These are phyloP conservation scores for Volutella citrinella DNA, from an alignment of 2,329 filamentous ascomycete genomes.

Conservation along the genomic window DNA sequence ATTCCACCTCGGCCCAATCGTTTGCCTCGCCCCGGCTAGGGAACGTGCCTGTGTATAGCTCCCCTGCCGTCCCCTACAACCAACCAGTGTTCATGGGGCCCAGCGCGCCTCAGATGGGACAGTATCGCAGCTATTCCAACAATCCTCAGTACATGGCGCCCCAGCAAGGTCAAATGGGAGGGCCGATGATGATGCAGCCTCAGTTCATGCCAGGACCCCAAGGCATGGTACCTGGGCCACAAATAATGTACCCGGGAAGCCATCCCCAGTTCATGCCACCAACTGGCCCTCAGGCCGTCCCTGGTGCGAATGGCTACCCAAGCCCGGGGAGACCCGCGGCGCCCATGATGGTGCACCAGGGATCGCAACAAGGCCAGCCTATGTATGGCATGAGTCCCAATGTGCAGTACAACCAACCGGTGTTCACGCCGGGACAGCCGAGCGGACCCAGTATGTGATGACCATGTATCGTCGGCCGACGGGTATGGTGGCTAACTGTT, in stretches of 20 bases:
- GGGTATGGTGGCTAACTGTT: slow-evolving; percentile 36
- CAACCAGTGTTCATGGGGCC: slow-evolving; percentile 72
- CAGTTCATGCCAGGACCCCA: slow-evolving; percentile 74
- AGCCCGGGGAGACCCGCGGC: slow-evolving; percentile 78
- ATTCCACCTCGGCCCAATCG: slow-evolving; percentile 76
- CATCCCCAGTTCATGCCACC: slow-evolving; percentile 64
- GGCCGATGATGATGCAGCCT: slow-evolving; percentile 79
- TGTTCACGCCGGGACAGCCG: slow-evolving; percentile 67
- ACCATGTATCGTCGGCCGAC: slow-evolving; percentile 5
- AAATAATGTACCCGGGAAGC: slow-evolving; percentile 78
- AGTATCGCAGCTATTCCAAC: slow-evolving; percentile 68
- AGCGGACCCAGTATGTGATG: slow-evolving; percentile 65
- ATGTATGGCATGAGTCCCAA: slow-evolving; percentile 74
- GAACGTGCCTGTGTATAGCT: slow-evolving; percentile 67
- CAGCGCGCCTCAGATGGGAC: slow-evolving; percentile 66
- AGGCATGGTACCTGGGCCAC: slow-evolving; percentile 65
- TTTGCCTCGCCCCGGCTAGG: slow-evolving; percentile 81
- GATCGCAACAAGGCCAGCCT: slow-evolving; percentile 85
- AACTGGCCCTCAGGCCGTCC: slow-evolving; percentile 54
- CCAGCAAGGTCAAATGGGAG: slow-evolving; percentile 68
- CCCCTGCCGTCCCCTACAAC: slow-evolving; percentile 65
- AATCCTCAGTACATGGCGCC: slow-evolving; percentile 68
- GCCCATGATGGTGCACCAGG: slow-evolving; percentile 92
- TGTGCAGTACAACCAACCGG: slow-evolving; percentile 71
- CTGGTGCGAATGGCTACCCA: slow-evolving; percentile 75